Base-by-base conservation (phyloP, 2,329 filamentous ascomycete genomes). In the Botrytis paeoniae region DNA sequence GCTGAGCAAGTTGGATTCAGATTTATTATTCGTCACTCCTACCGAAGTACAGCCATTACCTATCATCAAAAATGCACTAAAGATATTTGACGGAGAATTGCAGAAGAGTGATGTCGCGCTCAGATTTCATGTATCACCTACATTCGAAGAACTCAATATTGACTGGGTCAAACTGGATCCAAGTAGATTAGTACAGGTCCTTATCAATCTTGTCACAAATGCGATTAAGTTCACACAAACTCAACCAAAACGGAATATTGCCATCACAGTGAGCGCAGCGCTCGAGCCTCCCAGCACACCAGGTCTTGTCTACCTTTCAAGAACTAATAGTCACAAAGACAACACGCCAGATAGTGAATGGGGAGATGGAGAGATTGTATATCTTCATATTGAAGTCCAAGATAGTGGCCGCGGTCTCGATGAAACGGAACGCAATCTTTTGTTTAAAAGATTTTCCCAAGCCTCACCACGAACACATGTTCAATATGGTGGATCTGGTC, bases 131-230 rank as follows among this genome's bases (percentile, higher is more conserved):
- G 85, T 93, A 20, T 89, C 92, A 76, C 80, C 86, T 25, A 91
- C 90, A 0, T 92, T 90, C 78, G 83, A 83, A 6, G 82, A 86
- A 1, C 83, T 90, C 1, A 82, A 82, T 0, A 83, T 92, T 48
- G 88, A 91, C 51, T 94, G 89, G 85, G 88, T 94, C 4, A 82
- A 86, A 48, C 82, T 94, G 41, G 93, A 95, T 79, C 91, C 93
- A 0, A 92, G 90, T 25, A 87, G 93, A 37, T 89, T 95, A 68
- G 87, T 92, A 69, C 93, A 95, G 81, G 91, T 95, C 0, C 84
- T 95, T 5, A 94, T 95, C 80, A 95, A 95, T 77, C 85, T 95
- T 1, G 87, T 93, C 14, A 93, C 92, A 12, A 95, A 95, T 78
- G 92, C 92, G 0, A 90, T 95, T 81, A 95, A 95, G 78, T 95